Evolutionary conservation across 176 grass and related monocot species (phyloP).

Genomic region (Cenchrus fungigraminus): DNA sequence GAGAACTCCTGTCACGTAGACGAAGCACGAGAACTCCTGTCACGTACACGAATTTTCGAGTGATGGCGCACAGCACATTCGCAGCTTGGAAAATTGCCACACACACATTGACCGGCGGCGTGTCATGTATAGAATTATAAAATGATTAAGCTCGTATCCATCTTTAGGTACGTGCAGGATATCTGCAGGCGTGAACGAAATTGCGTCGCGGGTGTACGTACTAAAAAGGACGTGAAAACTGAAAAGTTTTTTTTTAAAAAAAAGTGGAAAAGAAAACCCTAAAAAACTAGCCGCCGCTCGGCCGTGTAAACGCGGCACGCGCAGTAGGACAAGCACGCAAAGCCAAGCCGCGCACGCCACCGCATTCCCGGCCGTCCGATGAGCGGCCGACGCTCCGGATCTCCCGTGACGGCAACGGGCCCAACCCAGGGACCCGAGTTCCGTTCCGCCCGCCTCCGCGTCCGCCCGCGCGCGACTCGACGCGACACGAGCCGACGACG

Average conservation of each 20-base stretch:
- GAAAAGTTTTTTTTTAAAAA: neutral
- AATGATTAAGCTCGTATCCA: too few relatives aligned
- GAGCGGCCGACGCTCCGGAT: neutral
- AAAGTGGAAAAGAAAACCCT: neutral
- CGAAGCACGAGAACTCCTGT: too few relatives aligned
- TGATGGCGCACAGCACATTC: too few relatives aligned
- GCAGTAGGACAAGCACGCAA: neutral
- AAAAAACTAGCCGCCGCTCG: neutral
- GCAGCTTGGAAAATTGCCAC: too few relatives aligned
- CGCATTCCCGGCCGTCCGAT: neutral
- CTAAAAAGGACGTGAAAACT: neutral
- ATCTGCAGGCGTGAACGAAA: neutral
- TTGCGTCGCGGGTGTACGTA: neutral
- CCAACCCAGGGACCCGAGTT: neutral
- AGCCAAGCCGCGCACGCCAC: neutral
- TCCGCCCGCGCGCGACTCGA: neutral
- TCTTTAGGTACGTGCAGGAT: neutral
- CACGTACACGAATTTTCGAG: too few relatives aligned
- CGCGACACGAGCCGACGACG: slow-evolving; percentile 8
- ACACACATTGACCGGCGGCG: too few relatives aligned
- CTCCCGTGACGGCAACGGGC: neutral
- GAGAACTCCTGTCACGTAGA: too few relatives aligned
- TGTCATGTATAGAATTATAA: too few relatives aligned
- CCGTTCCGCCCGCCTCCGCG: neutral
- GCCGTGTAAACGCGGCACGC: neutral